Conservation (phyloP, 352 stramenopile species). For the Peronospora farinosa region DNA sequence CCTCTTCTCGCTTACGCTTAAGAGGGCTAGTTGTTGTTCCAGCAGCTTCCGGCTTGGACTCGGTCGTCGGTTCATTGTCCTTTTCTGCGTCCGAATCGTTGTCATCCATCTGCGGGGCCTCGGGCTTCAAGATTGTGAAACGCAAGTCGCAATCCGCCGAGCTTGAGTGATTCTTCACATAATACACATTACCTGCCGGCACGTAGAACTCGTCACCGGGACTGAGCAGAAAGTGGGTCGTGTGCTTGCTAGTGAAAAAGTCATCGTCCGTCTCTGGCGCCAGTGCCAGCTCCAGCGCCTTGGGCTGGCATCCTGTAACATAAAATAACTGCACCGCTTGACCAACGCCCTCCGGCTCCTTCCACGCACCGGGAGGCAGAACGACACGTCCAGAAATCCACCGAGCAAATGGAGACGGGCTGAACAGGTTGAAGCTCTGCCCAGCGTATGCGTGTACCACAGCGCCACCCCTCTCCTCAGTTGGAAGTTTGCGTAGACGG, state of each 20-base stretch:
- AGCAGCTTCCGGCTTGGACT: slow-evolving; percentile 9
- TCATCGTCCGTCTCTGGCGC: slow-evolving; percentile 64
- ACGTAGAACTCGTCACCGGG: slow-evolving; percentile 96
- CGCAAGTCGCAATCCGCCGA: slow-evolving; percentile 84
- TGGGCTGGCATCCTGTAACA: slow-evolving; percentile 85
- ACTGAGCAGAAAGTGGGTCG: slow-evolving; percentile 90
- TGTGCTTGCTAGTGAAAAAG: slow-evolving; percentile 86
- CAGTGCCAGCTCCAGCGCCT: slow-evolving; percentile 68
- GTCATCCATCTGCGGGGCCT: slow-evolving; percentile 21
- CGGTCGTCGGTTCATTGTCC: slow-evolving; percentile 5
- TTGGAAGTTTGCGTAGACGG: slow-evolving; percentile 64
- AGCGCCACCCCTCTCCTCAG: slow-evolving; percentile 39
- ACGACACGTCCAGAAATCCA: slow-evolving; percentile 90
- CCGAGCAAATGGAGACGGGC: slow-evolving; percentile 55
- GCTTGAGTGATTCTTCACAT: slow-evolving; percentile 93
- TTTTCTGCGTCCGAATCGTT: slow-evolving; percentile 23
- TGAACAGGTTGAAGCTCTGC: slow-evolving; percentile 86
- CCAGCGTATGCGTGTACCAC: slow-evolving; percentile 52
- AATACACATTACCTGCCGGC: slow-evolving; percentile 93
- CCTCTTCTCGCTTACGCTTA: slow-evolving; percentile 29
- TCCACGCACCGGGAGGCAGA: slow-evolving; percentile 90
- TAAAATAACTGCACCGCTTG: slow-evolving; percentile 93
- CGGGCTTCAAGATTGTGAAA: slow-evolving; percentile 92
- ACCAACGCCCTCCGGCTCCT: slow-evolving; percentile 92
- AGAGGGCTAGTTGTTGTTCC: slow-evolving; percentile 11